phyloP scores from a whole-genome alignment of 2,329 filamentous ascomycete genomes.

The Chaetomiaceae sp. region DNA sequence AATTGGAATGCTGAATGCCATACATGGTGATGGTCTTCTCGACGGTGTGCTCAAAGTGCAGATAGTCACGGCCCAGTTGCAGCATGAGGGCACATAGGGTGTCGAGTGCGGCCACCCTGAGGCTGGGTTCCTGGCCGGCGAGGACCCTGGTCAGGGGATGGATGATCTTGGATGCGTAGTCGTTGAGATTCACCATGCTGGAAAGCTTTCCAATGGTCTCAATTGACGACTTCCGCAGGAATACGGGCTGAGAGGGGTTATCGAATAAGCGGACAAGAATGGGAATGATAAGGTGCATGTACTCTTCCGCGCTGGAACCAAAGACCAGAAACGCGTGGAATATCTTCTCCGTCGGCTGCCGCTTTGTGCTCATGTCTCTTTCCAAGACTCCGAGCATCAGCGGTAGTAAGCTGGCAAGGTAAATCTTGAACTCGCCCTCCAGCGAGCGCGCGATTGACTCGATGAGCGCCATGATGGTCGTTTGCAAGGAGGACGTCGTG shows the following conservation, averaged over 20 bases:
- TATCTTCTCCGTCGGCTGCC: constrained; percentile 82
- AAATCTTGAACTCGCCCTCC: constrained; percentile 97
- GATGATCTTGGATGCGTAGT: constrained; percentile 94
- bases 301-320: constrained; percentile 91
- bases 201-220: constrained; percentile 94
- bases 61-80: constrained; percentile 90
- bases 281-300: constrained; percentile 98
- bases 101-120: constrained; percentile 82
- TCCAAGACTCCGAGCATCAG: constrained; percentile 93
- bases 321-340: constrained; percentile 95
- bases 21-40: constrained; percentile 79
- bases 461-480: constrained; percentile 85
- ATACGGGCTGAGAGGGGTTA: constrained; percentile 73
- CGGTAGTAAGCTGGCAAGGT: constrained; percentile 81
- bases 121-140: constrained; percentile 62
- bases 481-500: constrained; percentile 72
- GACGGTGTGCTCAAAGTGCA: constrained; percentile 89
- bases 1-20: constrained; percentile 84
- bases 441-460: constrained; percentile 91
- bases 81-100: constrained; percentile 94
- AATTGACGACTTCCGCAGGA: constrained; percentile 81
- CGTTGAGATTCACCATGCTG: constrained; percentile 92
- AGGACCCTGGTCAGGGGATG: constrained; percentile 86
- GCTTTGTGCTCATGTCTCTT: constrained; percentile 69
- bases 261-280: constrained; percentile 94